Base-by-base conservation (phyloP, 768 basidiomycete species). In the Macrocybe gigantea region DNA sequence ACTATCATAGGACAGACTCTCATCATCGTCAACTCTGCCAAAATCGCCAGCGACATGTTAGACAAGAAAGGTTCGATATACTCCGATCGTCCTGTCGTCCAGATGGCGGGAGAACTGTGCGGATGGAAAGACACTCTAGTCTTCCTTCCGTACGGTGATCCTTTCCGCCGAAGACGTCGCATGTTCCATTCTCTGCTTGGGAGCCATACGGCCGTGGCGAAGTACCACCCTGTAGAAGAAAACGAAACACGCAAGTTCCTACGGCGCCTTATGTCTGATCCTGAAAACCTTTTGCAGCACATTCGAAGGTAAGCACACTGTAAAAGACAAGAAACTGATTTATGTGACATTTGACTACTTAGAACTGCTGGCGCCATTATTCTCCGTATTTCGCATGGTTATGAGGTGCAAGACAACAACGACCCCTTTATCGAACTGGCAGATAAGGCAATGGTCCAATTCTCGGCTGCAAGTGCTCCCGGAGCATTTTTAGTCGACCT, bases 401-500 rank as follows among this genome's bases (percentile, higher is more conserved):
- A 74, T 50, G 57, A 65, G 37, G 65, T 74, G 32, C 53, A 63
- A 22, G 70, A 67, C 37, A 56, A 65, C 3, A 52, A 65, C 12
- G 73, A 75, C 54, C 68, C 68, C 2, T 66, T 75, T 38, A 63
- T 76, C 7, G 52, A 53, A 7, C 53, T 71, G 12, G 71, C 70
- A 0, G 68, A 74, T 47, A 56, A 56, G 43, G 69, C 68, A 0
- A 65, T 65, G 1, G 62, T 65, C 12, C 67, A 72, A 53, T 71
- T n/a, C 45, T 67, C 68, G 0, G 53, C 63, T 6, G 61, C 66
- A 11, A 68, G 69, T 0, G 68, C 73, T 5, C 77, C 72, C 22
- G 72, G 71, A 7, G 68, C 60, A 2, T 74, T 69, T 48, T 49
- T 74, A n/a, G 79, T 82, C 13, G 76, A 81, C 46, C 56, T 78